Evolutionary conservation across 179 eudicot genomes (phyloP).

Genomic region (Spinacia oleracea): DNA sequence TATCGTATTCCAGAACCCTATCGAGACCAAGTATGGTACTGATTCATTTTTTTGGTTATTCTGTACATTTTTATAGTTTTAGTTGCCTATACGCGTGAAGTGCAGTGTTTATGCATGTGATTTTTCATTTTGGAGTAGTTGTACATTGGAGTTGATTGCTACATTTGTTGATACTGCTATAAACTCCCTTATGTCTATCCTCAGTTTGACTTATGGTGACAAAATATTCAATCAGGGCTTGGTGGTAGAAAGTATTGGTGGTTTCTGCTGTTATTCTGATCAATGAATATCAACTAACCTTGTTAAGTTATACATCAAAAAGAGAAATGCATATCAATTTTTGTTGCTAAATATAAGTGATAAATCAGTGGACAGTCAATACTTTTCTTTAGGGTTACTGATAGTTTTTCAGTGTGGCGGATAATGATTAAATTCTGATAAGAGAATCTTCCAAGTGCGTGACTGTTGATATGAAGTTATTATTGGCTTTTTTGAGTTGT

Average conservation of each 20-base stretch:
- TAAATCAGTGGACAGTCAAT: too few species aligned
- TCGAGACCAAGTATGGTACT: constrained; percentile 51
- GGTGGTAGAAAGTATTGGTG: not conserved
- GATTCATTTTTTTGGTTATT: not conserved
- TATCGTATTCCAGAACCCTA: constrained; percentile 78
- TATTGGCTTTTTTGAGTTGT: not conserved
- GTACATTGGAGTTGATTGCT: not conserved
- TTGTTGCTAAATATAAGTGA: not conserved
- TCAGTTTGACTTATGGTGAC: not conserved
- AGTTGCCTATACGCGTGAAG: not conserved
- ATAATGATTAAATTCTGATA: too few species aligned
- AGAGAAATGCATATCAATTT: not conserved
- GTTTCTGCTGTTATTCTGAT: not conserved
- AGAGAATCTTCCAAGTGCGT: too few species aligned
- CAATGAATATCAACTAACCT: not conserved
- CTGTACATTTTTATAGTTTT: not conserved
- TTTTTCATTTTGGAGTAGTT: not conserved
- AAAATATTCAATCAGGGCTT: not conserved
- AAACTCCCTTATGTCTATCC: not conserved
- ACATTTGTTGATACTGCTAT: not conserved
- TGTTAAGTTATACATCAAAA: too few species aligned
- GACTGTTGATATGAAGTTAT: too few species aligned
- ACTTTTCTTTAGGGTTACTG: too few species aligned
- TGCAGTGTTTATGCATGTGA: not conserved
- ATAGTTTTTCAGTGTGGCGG: too few species aligned